Base-by-base conservation (phyloP, 805 yeast genomes). In the Candida qinlingensis region DNA sequence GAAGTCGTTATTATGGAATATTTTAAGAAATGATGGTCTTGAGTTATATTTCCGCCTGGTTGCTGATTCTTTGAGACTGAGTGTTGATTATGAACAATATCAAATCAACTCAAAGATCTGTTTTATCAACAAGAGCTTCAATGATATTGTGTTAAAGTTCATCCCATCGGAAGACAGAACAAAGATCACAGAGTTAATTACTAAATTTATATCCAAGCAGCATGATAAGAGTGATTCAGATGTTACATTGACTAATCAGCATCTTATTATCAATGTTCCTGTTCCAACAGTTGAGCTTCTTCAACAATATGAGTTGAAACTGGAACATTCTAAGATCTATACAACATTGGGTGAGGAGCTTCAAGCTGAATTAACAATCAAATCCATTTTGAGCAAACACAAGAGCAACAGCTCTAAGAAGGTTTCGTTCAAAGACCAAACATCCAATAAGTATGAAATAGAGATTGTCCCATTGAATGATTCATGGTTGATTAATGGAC, bases 401-500 rank as follows among this genome's bases (percentile, higher is more conserved):
- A 37, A 12, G 7, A 13, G 38, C 35, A 40, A 36, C 10, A 44
- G 45, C 3, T 50, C 54, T 10, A 61, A 58, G 39, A 52, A 53
- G 12, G 65, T 61, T 3, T 38, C 51, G 8, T 61, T 61, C 39
- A 49, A 53, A 13, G 58, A 52, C 37, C 59, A 56, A 12, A 46
- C 46, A 3, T 45, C 55, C 6, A 55, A 66, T 31, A 58, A 55
- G 31, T 79, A 76, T 56, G 71, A 71, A 44, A 67, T 80, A 37
- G 77, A 75, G 13, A 58, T 86, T 1, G 63, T 67, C 13, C 73
- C 76, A 29, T 77, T 73, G 30, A 72, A 72, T 30, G 96, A 89
- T 27, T 76, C 74, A 45, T 92, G 98, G 98, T 61, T 89, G 3
- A 68, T 90, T 5, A 80, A 88, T 6, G 98, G 98, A 0, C 72